phyloP scores from a whole-genome alignment of 768 basidiomycete genomes.

The Atractiella rhizophila region DNA sequence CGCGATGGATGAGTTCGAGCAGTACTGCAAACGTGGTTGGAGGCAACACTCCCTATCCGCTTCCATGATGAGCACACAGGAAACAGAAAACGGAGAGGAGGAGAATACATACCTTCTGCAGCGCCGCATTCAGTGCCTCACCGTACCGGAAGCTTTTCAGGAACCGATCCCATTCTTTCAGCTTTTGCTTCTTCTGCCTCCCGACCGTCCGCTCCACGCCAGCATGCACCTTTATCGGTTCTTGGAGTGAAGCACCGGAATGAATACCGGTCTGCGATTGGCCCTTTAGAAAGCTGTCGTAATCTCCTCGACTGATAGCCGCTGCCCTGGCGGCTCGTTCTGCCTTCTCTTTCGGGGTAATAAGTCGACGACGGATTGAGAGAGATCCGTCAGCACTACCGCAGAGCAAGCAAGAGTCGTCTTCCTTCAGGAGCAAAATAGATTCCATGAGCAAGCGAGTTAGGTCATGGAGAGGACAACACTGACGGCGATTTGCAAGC shows the following conservation, averaged over 20 bases:
- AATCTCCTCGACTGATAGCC: not conserved
- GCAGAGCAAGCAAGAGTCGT: conserved; percentile 82
- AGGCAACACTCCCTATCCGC: conserved; percentile 64
- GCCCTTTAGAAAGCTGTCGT: not conserved
- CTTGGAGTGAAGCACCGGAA: conserved; percentile 17
- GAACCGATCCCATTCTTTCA: conserved; percentile 68
- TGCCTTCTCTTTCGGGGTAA: conserved; percentile 30
- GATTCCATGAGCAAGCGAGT: not conserved
- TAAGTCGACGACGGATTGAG: conserved; percentile 72
- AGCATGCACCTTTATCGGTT: conserved; percentile 14
- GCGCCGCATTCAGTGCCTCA: conserved; percentile 72
- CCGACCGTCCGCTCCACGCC: conserved; percentile 54
- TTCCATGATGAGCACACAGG: not conserved
- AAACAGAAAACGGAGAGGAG: not conserved
- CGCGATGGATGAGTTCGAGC: conserved; percentile 73
- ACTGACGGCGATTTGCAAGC: conserved; percentile 62
- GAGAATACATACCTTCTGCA: conserved; percentile 37
- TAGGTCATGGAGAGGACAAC: not conserved
- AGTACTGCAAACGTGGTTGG: conserved; percentile 68
- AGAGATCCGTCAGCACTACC: conserved; percentile 97
- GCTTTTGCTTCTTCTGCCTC: conserved; percentile 37
- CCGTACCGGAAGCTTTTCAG: conserved; percentile 84
- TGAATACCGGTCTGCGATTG: too few species aligned
- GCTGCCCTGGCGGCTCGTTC: not conserved
- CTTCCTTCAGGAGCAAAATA: conserved; percentile 35